Evolutionary conservation across 306 rosid genomes (phyloP).

Genomic region (Astragalus membranaceus): DNA sequence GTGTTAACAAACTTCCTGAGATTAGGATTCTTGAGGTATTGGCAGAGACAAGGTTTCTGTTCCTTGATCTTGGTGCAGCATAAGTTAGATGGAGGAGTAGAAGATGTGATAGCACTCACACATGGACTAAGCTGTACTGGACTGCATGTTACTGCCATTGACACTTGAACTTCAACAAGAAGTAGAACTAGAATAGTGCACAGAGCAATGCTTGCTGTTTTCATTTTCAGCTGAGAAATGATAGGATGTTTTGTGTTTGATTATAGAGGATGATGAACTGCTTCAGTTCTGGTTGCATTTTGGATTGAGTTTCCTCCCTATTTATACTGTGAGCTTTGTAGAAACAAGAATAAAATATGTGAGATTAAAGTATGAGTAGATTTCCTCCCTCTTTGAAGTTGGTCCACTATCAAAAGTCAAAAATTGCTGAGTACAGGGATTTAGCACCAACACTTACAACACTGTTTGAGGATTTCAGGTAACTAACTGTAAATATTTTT

Average conservation of each 20-base stretch:
- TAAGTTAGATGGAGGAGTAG: conserved; percentile 63
- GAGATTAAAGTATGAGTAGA: background rate
- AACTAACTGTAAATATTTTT: background rate
- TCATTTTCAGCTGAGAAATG: conserved; percentile 43
- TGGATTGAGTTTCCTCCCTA: conserved; percentile 36
- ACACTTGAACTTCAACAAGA: conserved; percentile 37
- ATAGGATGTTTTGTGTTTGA: background rate
- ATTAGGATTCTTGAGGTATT: conserved; percentile 79
- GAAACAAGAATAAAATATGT: background rate
- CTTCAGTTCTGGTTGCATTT: conserved; percentile 27
- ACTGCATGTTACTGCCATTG: conserved; percentile 78
- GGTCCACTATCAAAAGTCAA: conserved; percentile 4
- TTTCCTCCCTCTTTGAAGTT: background rate
- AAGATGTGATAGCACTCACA: conserved; percentile 76
- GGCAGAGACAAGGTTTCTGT: conserved; percentile 94
- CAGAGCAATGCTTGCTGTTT: conserved; percentile 52
- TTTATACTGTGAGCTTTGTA: conserved; percentile 47
- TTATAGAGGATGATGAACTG: background rate
- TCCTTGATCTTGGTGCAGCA: conserved; percentile 94
- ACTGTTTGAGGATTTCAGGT: conserved; percentile 15
- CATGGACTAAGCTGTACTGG: conserved; percentile 78
- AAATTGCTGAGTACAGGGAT: conserved; percentile 5
- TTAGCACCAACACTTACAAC: conserved; percentile 2
- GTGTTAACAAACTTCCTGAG: conserved; percentile 84
- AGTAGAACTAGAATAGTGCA: conserved; percentile 48